These are phyloP conservation scores for Yarrowia sp. DNA, from an alignment of 805 yeast genomes.

Conservation along the genomic window DNA sequence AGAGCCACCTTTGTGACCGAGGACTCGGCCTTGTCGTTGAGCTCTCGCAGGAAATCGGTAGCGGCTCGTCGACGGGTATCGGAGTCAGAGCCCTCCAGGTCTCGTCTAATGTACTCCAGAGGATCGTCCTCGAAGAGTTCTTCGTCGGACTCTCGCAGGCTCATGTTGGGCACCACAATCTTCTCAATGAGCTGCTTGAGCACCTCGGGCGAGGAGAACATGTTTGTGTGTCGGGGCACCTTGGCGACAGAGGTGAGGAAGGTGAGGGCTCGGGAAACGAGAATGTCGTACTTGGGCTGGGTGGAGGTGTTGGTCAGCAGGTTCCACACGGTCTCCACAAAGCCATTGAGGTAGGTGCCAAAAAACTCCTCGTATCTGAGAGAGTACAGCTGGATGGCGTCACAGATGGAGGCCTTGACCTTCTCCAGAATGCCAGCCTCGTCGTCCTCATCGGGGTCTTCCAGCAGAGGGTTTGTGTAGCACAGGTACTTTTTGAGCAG, in stretches of 20 bases:
- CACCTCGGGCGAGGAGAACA: conserved; percentile 67
- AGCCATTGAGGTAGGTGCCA: conserved; percentile 74
- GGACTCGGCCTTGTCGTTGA: conserved; percentile 78
- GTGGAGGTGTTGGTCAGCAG: conserved; percentile 69
- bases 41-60: conserved; percentile 87
- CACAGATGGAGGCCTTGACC: conserved; percentile 83
- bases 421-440: conserved; percentile 72
- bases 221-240: conserved; percentile 65
- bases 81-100: conserved; percentile 91
- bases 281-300: conserved; percentile 80
- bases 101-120: conserved; percentile 87
- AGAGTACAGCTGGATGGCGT: conserved; percentile 82
- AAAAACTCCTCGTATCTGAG: conserved; percentile 93
- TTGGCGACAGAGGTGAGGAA: conserved; percentile 84
- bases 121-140: conserved; percentile 98
- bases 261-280: conserved; percentile 79
- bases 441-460: conserved; percentile 64
- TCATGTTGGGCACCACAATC: conserved; percentile 86
- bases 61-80: conserved; percentile 92
- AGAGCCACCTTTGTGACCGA: conserved; percentile 76
- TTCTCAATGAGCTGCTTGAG: conserved; percentile 79
- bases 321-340: conserved; percentile 84
- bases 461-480: conserved; percentile 62
- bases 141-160: conserved; percentile 84
- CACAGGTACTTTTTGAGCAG: conserved; percentile 81